Base-by-base conservation (phyloP, 257 asterid species). In the Solanum microdontum region DNA sequence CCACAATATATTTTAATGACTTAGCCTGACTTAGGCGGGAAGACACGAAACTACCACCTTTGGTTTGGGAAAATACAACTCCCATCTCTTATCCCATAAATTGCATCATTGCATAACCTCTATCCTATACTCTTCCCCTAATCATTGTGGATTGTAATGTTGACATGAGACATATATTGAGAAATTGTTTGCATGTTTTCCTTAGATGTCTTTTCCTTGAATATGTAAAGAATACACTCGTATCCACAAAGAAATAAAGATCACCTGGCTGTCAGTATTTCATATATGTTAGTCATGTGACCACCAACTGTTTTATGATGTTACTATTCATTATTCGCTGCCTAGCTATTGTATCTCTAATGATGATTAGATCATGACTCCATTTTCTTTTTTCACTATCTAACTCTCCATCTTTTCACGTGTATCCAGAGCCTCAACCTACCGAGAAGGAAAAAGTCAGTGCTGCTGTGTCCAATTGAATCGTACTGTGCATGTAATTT, bases 391-490 rank as follows among this genome's bases (percentile, higher is more conserved):
- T 13, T 28, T 64, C 12, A 24, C 84, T 86, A 33, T 12, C 75
- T 19, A 79, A 39, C 68, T 60, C 76, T 73, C 80, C 40, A 62
- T 39, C 23, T 66, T 73, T 33, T 33, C 68, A 30, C 2, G 11
- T 36, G 51, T 39, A 40, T 86, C 90, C 94, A 95, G 98, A 87
- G 83, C 70, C 94, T 89, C 94, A 89, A 86, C 90, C 94, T 76
- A 23, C 51, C 66, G 91, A 34, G 80, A 93, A 92, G 92, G 93
- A 76, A 86, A 93, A 92, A 74, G 86, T 6, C 69, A 70, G 77
- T 55, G 89, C 88, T 64, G 62, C 90, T 24, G 89, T 88, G 86
- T 90, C 90, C 58, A 89, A 90, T 72, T 91, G 87, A 89, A 62
- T 10, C 66, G 32, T 82, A 84, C 14, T 15, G 68, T 24, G 43